Base-by-base conservation (phyloP, 177 flowering plant species). In the Vitis hybrid region DNA sequence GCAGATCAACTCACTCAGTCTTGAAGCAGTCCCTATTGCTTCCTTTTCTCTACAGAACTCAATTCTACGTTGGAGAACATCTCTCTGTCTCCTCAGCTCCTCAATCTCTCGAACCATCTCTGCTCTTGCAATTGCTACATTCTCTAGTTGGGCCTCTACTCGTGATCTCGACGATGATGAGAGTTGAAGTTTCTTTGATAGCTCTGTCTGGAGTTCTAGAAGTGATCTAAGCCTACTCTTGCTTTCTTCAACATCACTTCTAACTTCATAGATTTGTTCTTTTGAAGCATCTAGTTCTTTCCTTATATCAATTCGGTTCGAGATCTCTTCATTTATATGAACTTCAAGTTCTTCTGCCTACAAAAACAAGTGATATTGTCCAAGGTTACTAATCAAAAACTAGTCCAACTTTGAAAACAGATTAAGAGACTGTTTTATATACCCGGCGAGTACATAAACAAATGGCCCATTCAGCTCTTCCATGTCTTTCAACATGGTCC, bases 41-140 rank as follows among this genome's bases (percentile, higher is more conserved):
- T 84, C 89, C 61, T 82, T 88, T 18, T 87, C 91, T 67, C 64
- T 82, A 18, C 90, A 91, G 38, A 89, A 89, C 72, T 86, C 87
- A 15, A 87, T 78, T 59, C 90, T 73, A 3, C 88, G 76, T 1
- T 78, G 78, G 9, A 91, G 44, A 44, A 88, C 74, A 61, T 85
- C 89, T 72, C 88, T 78, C 20, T 88, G 86, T 19, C 70, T 55
- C 31, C 90, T 70, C 62, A 88, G 49, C 64, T 82, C 80, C 66
- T 91, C 90, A 1, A 89, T 89, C 67, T 85, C 86, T 22, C 70
- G 69, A 0, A 85, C 78, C 72, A 76, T 79, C 13, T 83, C 84
- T 1, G 75, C 81, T 73, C 88, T 82, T 18, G 71, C 53, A 0
- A 11, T 53, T 10, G 74, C 80, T 15, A 84, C 81, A 19, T 79